These are phyloP conservation scores for Marchantia polymorpha DNA, from an alignment of 225 moss, liverwort and hornwort species.

Conservation along the genomic window DNA sequence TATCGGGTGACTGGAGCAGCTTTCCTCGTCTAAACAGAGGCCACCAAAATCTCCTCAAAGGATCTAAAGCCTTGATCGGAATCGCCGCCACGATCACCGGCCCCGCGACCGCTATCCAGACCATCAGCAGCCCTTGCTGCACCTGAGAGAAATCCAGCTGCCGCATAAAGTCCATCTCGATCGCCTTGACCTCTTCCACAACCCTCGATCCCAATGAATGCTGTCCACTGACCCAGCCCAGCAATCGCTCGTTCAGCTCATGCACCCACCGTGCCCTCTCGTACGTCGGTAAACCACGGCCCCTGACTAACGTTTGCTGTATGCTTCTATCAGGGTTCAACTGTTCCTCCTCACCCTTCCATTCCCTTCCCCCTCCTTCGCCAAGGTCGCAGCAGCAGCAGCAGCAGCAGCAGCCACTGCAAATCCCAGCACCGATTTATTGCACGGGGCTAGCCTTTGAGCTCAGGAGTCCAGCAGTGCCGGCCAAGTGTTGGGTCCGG, in stretches of 20 bases:
- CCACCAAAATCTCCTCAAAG: slow-evolving; percentile 30
- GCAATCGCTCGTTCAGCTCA: background rate
- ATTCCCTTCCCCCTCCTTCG: too few species aligned
- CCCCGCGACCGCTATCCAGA: slow-evolving; percentile 22
- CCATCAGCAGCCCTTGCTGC: slow-evolving; percentile 18
- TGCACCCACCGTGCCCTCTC: too few species aligned
- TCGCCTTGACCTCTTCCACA: background rate
- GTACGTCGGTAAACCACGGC: too few species aligned
- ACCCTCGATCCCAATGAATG: background rate
- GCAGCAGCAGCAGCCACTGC: too few species aligned
- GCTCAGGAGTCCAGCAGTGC: too few species aligned
- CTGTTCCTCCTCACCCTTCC: too few species aligned
- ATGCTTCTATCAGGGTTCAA: too few species aligned
- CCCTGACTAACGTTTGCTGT: too few species aligned
- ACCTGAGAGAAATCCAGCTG: slow-evolving; percentile 1
- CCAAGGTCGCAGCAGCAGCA: too few species aligned
- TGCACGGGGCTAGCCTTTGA: too few species aligned
- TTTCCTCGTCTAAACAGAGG: slow-evolving; percentile 40
- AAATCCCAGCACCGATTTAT: too few species aligned
- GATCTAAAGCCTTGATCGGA: slow-evolving; percentile 32
- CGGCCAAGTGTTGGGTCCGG: too few species aligned
- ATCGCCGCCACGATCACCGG: slow-evolving; percentile 28
- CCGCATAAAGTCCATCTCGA: background rate
- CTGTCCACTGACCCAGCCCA: background rate
- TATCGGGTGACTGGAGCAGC: slow-evolving; percentile 27